Evolutionary conservation across 2,329 filamentous ascomycete species (phyloP).

Genomic region (Pseudogymnoascus sp.): DNA sequence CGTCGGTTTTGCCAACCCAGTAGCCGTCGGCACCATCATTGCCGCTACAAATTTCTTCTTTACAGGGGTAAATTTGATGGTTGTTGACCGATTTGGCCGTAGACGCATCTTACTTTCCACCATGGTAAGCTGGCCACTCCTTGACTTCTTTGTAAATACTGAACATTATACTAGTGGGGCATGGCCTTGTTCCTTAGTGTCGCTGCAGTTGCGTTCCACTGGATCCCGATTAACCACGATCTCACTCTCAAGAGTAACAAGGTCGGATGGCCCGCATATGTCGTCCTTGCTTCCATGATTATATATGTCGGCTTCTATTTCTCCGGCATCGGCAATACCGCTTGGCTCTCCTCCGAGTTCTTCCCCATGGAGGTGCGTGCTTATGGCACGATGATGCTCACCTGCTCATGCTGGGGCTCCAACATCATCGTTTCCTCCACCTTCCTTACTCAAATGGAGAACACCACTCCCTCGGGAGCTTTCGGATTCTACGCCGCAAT

Average conservation of each 20-base stretch:
- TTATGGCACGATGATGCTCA: constrained; percentile 41
- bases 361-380: constrained; percentile 42
- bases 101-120: constrained; percentile 38
- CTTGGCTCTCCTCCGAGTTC: constrained; percentile 42
- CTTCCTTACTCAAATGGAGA: constrained; percentile 43
- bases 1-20: constrained; percentile 43
- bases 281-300: constrained; percentile 12
- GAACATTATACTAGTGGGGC: too few species aligned
- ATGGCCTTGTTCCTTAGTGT: constrained; percentile 31
- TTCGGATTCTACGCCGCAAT: constrained; percentile 47
- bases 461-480: constrained; percentile 41
- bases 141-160: too few species aligned
- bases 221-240: constrained; percentile 38
- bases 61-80: constrained; percentile 40
- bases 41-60: constrained; percentile 43
- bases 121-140: constrained; percentile 16
- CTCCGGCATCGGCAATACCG: constrained; percentile 39
- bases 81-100: constrained; percentile 40
- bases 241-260: constrained; percentile 30
- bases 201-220: constrained; percentile 38
- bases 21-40: constrained; percentile 39
- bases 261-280: constrained; percentile 19
- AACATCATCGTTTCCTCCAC: constrained; percentile 45
- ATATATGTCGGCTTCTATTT: constrained; percentile 35
- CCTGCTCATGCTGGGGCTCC: constrained; percentile 39